A percentile compares a stretch with the other conserved stretches of the same genome.
Evolutionary conservation across 192 early-diverging fungal genomes (phyloP).

Genomic region (Oehlia diaphana): DNA sequence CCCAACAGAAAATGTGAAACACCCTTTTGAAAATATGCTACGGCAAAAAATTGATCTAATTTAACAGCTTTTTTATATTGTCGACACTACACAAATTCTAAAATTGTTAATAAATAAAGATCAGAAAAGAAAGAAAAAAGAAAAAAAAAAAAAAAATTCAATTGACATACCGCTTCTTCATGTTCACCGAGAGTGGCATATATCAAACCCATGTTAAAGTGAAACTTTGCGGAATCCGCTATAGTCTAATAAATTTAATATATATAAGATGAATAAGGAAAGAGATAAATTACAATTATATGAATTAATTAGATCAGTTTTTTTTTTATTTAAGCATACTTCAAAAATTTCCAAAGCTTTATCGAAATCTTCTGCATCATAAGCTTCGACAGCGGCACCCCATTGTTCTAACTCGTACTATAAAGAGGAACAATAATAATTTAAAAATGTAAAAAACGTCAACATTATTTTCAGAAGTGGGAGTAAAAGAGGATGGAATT

Average conservation of each 20-base stretch:
- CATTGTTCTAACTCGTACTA: conserved; percentile 85
- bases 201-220: conserved; percentile 93
- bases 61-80: conserved; percentile 73
- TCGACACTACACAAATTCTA: conserved; percentile 54
- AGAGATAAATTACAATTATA: conserved; percentile 5
- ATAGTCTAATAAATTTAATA: conserved; percentile 53
- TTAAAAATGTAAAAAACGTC: too few relatives aligned
- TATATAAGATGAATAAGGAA: conserved; percentile 21
- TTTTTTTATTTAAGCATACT: conserved; percentile 40
- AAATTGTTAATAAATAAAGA: conserved; percentile 23
- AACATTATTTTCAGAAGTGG: too few relatives aligned
- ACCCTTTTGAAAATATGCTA: conserved; percentile 92
- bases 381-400: conserved; percentile 73
- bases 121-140: not conserved
- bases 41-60: conserved; percentile 86
- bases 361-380: conserved; percentile 72
- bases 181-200: conserved; percentile 72
- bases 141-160: not conserved
- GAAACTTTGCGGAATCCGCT: conserved; percentile 91
- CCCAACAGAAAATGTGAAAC: conserved; percentile 76
- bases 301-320: not conserved
- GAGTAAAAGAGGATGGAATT: too few relatives aligned
- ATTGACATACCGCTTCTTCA: conserved; percentile 73
- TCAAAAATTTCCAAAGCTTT: conserved; percentile 67
- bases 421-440: too few relatives aligned